Base-by-base conservation (phyloP, 2,329 filamentous ascomycete species). In the Leptoxyphium fumago region DNA sequence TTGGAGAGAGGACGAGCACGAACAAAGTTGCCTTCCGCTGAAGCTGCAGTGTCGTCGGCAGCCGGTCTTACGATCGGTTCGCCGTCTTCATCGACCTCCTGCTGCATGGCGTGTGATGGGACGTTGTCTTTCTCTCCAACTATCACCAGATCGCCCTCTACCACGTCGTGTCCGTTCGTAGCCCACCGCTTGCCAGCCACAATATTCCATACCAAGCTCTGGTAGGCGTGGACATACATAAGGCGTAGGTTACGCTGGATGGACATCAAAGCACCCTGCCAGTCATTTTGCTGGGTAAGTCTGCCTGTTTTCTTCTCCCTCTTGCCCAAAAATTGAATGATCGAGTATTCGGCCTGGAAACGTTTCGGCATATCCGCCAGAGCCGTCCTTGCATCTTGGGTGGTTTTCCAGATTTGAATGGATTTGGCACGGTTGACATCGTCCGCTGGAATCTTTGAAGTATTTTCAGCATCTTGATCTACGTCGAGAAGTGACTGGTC, bases 211-310 rank as follows among this genome's bases (percentile, higher is more conserved):
- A 98, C 80, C 32, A 87, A 75, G 5, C 84, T 94, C 62, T 98
- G 91, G 64, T 95, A 96, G 5, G 91, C 89, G 61, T 98, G 91
- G 13, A 94, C 80, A 60, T 96, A 98, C 83, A 98, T 95, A 46
- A 86, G 76, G 38, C 87, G 77, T 54, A 96, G 70, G 41, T 84
- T 85, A 14, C 88, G 75, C 18, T 82, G 83, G 49, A 98, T 88
- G 43, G 75, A 73, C 57, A 82, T 75, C 42, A 98, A 64, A 1
- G 91, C 86, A 18, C 88, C 88, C 47, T 84, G 73, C 60, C 77
- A 91, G 63, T 98, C 89, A 38, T 72, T 73, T 34, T 65, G 64
- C 17, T 71, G 69, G 43, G 62, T 57, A 34, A 68, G 63, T 46
- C 70, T 67, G 28, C 70, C 71, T 5, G 55, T 59, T 44, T 60